Evolutionary conservation across 1,284 basidiomycete species (phyloP).

Genomic region (Microbotryum violaceum): DNA sequence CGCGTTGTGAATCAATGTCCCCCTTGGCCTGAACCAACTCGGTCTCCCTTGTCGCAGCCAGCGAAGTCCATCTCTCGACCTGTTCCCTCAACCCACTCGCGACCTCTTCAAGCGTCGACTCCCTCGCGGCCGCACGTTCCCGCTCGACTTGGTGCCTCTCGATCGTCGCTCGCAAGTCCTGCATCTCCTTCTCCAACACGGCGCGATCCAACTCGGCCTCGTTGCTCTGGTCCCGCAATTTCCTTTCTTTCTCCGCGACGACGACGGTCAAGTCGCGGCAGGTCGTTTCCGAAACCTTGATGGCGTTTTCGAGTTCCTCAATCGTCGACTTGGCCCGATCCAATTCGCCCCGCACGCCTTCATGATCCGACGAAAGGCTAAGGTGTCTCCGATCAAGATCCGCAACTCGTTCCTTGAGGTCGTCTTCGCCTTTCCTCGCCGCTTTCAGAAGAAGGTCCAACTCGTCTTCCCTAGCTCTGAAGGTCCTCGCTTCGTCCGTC

Average conservation of each 20-base stretch:
- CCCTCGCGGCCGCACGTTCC: constrained; percentile 51
- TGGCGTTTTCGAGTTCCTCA: constrained; percentile 4
- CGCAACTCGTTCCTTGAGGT: constrained; percentile 58
- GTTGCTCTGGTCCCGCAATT: constrained; percentile 62
- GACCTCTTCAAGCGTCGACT: constrained; percentile 57
- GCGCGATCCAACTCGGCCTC: constrained; percentile 41
- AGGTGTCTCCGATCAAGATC: constrained; percentile 19
- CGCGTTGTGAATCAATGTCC: constrained; percentile 54
- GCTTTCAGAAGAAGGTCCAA: constrained; percentile 18
- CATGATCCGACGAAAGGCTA: constrained; percentile 20
- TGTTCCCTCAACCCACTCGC: constrained; percentile 58
- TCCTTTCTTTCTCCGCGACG: constrained; percentile 62
- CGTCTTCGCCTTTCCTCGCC: constrained; percentile 12
- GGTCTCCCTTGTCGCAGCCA: constrained; percentile 53
- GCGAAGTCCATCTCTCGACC: constrained; percentile 56
- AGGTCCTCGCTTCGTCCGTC: not conserved
- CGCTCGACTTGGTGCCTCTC: constrained; percentile 56
- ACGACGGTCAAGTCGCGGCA: constrained; percentile 13
- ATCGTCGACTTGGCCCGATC: constrained; percentile 3
- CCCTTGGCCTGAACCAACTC: constrained; percentile 57
- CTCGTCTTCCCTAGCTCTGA: constrained; percentile 12
- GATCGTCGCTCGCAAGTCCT: constrained; percentile 40
- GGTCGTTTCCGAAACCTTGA: not conserved
- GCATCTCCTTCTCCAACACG: constrained; percentile 40
- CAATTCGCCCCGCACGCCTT: constrained; percentile 11